Evolutionary conservation across 345 rosid genomes (phyloP).

Genomic region (Anacardium occidentale): DNA sequence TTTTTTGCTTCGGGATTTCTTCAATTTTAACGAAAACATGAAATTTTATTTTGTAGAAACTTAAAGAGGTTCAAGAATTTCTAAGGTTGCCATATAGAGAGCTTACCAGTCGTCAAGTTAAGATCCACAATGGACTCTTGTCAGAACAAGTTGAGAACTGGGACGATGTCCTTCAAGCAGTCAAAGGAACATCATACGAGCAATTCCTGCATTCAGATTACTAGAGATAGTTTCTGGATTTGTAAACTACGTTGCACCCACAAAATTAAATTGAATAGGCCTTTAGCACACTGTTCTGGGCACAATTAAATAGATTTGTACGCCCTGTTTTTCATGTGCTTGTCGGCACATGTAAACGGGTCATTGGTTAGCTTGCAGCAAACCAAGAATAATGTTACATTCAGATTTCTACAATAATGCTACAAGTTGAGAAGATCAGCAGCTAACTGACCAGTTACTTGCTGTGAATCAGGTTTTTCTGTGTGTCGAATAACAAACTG

Average conservation of each 20-base stretch:
- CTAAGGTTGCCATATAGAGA: conserved; percentile 34
- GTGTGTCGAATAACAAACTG: conserved; percentile 53
- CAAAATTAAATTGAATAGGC: too few relatives aligned
- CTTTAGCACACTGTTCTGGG: too few relatives aligned
- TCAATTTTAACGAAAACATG: too few relatives aligned
- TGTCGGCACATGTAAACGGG: too few relatives aligned
- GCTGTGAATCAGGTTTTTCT: conserved; percentile 35
- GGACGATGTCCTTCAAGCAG: conserved; percentile 24
- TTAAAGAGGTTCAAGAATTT: conserved; percentile 34
- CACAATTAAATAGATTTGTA: too few relatives aligned
- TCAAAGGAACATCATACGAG: conserved; percentile 30
- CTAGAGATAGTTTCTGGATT: conserved; percentile 5
- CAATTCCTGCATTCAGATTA: conserved; percentile 27
- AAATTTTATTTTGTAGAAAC: conserved; percentile 24
- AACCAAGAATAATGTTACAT: too few relatives aligned
- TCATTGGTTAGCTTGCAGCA: too few relatives aligned
- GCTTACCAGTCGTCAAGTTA: conserved; percentile 36
- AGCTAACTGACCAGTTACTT: conserved; percentile 33
- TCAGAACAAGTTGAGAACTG: conserved; percentile 31
- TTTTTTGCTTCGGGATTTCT: background rate
- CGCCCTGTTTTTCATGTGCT: too few relatives aligned
- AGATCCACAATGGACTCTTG: conserved; percentile 33
- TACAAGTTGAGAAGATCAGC: conserved; percentile 32
- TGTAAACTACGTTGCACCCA: background rate
- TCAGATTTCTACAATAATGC: conserved; percentile 6